Evolutionary conservation across 495 filamentous ascomycete species (phyloP), one percentile per base, ranked within the genome.

Genomic region (Apiosordaria backusii): DNA sequence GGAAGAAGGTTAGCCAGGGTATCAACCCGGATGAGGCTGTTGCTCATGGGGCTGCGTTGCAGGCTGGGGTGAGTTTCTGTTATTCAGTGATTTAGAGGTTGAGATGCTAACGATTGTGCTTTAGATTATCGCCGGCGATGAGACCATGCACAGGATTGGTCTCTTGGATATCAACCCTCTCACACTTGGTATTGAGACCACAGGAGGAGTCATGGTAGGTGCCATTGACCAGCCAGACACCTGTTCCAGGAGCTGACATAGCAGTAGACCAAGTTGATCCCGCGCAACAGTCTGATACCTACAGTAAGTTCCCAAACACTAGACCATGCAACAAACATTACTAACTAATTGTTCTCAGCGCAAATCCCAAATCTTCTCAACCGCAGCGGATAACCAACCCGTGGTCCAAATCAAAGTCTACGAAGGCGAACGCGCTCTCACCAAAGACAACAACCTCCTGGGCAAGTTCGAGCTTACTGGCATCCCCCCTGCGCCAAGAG

Each of bases 1-100:
- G 92, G 77, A 96, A 93, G 88, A 90, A 91, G 81, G 90, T 89
- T 68, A 91, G 87, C 84, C 94, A 93, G 86, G 90, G 89, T 79
- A 92, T 97, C 69, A 97, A 97, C 81, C 93, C 93, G 62, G 93
- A 97, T 79, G 93, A 97, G 80, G 93, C 93, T 78, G 93, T 97
- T 67, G 92, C 93, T 74, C 95, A 90, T 78, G 93, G 93, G 77
- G 93, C 93, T 52, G 92, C 93, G 70, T 89, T 97, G 67, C 93
- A 97, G 83, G 93, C 87, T 82, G 92, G 90, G 87, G 89, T 72
- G 57, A 72, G 72, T 68, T 52, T 27, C 35, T 35, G 63, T 21
- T 21, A 15, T 64, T 9, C 9, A n/a, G 16, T 15, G 21, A 3
- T 24, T 22, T 18, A 23, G 2, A 35, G 19, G 13, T 22, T 25